These are phyloP conservation scores for Cordyceps fumosorosea DNA, from an alignment of 2,329 filamentous ascomycete genomes.

Conservation along the genomic window DNA sequence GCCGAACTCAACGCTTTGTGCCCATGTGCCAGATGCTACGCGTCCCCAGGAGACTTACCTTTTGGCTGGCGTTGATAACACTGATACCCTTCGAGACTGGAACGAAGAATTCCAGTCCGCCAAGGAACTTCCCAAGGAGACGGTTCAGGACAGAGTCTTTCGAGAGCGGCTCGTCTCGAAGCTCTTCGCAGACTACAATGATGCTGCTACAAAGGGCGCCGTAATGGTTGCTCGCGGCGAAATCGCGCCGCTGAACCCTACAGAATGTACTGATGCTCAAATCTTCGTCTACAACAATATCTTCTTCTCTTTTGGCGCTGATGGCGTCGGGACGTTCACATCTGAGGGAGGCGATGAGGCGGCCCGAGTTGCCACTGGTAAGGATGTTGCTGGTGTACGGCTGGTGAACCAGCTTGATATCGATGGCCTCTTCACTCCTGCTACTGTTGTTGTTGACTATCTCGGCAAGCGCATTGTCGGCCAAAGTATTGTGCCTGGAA, in stretches of 20 bases:
- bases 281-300: constrained; percentile 99
- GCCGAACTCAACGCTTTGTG: constrained; percentile 54
- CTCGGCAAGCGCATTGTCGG: constrained; percentile 94
- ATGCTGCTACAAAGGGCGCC: constrained; percentile 86
- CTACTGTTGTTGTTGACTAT: constrained; percentile 94
- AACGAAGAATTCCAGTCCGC: constrained; percentile 99
- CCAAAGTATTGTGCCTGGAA: constrained; percentile 96
- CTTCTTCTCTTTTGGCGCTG: constrained; percentile 97
- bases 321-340: constrained; percentile 94
- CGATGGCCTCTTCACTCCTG: constrained; percentile 86
- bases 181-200: constrained; percentile 95
- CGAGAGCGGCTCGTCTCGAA: constrained; percentile 90
- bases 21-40: constrained; percentile 77
- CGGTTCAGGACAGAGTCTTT: constrained; percentile 92
- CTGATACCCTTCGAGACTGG: constrained; percentile 93
- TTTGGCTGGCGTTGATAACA: constrained; percentile 84
- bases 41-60: constrained; percentile 90
- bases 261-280: constrained; percentile 84
- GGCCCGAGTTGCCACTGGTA: constrained; percentile 89
- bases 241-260: constrained; percentile 89
- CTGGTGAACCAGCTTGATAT: constrained; percentile 97
- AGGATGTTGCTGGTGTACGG: constrained; percentile 90
- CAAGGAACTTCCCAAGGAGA: constrained; percentile 86
- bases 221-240: constrained; percentile 89
- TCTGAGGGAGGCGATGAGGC: constrained; percentile 96